These are phyloP conservation scores for Adenanthera pavonina DNA, from an alignment of 306 rosid genomes.

Conservation along the genomic window DNA sequence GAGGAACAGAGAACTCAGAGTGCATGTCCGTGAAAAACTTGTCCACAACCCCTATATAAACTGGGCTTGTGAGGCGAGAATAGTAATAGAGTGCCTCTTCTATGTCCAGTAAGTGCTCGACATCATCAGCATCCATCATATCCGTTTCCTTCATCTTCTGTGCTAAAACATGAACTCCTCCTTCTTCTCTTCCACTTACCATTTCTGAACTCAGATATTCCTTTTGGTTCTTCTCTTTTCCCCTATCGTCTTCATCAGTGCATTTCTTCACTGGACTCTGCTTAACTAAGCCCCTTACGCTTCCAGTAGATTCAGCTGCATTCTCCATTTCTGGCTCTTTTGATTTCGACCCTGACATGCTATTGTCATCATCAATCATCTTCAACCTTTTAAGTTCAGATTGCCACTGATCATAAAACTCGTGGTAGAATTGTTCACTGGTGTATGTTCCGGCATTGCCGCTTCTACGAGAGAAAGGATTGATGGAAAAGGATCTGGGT, in stretches of 20 bases:
- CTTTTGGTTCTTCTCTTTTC: conserved; percentile 48
- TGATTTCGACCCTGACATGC: conserved; percentile 13
- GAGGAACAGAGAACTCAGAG: conserved; percentile 63
- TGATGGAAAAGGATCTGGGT: conserved; percentile 67
- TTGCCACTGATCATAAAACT: conserved; percentile 75
- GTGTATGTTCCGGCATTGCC: conserved; percentile 49
- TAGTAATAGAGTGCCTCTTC: conserved; percentile 97
- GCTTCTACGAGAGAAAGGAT: conserved; percentile 53
- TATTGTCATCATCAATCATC: conserved; percentile 30
- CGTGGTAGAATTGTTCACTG: conserved; percentile 60
- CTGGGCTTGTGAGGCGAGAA: conserved; percentile 83
- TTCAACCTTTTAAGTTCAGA: conserved; percentile 51
- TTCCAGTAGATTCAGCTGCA: conserved; percentile 42
- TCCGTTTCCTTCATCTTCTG: conserved; percentile 84
- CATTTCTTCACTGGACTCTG: not conserved
- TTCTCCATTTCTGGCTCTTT: conserved; percentile 51
- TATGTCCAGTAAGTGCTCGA: conserved; percentile 82
- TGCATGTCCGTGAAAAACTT: conserved; percentile 78
- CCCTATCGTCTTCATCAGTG: conserved; percentile 41
- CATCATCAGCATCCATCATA: conserved; percentile 72
- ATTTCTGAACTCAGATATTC: not conserved
- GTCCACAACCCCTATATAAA: conserved; percentile 83
- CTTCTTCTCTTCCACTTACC: conserved; percentile 5
- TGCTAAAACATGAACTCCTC: conserved; percentile 48
- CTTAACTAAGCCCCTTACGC: conserved; percentile 20